Evolutionary conservation across 306 rosid species (phyloP), one percentile per base, ranked within the genome.

Genomic region (Purshia tridentata): DNA sequence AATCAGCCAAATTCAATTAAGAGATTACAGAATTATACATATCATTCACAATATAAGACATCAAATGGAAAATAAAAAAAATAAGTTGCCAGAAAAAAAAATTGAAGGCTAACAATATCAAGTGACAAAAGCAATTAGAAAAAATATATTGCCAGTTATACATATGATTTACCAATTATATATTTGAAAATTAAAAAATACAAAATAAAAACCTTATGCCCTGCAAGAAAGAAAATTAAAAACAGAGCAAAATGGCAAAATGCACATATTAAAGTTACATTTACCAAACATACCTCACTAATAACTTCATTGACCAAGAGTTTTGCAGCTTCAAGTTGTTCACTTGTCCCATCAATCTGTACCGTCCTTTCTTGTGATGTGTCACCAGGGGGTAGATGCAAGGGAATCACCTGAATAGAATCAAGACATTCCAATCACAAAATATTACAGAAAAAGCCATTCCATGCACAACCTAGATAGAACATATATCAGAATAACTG

Each of bases 301-400:
- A 88, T 87, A 74, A 95, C 87, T 83, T 90, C 89, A 80, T 86
- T 76, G 70, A 91, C 96, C 90, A 95, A 78, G 70, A 84, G 88
- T 77, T 91, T 95, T 40, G 98, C 98, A 70, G 86, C 80, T 75
- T 95, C 98, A 80, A 91, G 88, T 82, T 95, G 99, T 41, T 91
- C 99, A 22, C 86, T 68, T 12, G 93, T 85, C 66, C 99, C 99
- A 67, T 95, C 98, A 78, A 95, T 84, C 78, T 95, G 96, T 65
- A 91, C 55, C 16, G 99, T 95, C 80, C 99, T 87, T 78, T 95
- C 98, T 0, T 66, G 59, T 6, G 99, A 95, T 46, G 92, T 69
- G 78, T 95, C 99, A 65, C 99, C 99, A 22, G 98, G 99, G 66
- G 99, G 99, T 22, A 90, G 92, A 88, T 95, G 99, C 81, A 95